Evolutionary conservation across 1,284 basidiomycete species (phyloP).

Genomic region (Cryptococcus deneoformans): DNA sequence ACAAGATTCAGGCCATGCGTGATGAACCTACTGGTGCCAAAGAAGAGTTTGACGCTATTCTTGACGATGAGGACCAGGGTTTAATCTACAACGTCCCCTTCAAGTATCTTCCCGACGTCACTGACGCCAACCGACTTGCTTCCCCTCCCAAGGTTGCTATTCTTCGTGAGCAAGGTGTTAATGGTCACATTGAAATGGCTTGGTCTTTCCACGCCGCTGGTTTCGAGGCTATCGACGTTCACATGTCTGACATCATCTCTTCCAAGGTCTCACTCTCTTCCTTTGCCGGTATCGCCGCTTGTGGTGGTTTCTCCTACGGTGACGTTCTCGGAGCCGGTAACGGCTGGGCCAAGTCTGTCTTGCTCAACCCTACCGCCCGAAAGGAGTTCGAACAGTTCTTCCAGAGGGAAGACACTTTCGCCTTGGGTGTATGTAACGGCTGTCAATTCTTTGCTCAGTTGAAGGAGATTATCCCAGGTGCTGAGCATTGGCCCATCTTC

Average conservation of each 20-base stretch:
- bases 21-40: conserved; percentile 77
- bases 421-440: conserved; percentile 95
- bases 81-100: conserved; percentile 68
- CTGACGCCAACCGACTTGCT: conserved; percentile 17
- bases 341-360: conserved; percentile 94
- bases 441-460: conserved; percentile 95
- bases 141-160: conserved; percentile 87
- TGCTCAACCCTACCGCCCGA: conserved; percentile 72
- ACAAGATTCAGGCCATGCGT: conserved; percentile 82
- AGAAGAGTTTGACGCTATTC: conserved; percentile 81
- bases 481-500: conserved; percentile 83
- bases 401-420: conserved; percentile 72
- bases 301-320: conserved; percentile 98
- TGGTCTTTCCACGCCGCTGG: conserved; percentile 94
- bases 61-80: conserved; percentile 62
- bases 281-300: conserved; percentile 90
- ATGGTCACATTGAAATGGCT: conserved; percentile 98
- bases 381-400: conserved; percentile 81
- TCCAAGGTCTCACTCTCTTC: conserved; percentile 62
- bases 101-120: conserved; percentile 56
- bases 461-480: conserved; percentile 81
- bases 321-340: conserved; percentile 97
- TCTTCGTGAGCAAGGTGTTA: conserved; percentile 96
- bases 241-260: conserved; percentile 94
- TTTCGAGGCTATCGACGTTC: conserved; percentile 91